Conservation (phyloP, 768 basidiomycete species). For the Termitomyces sp. region DNA sequence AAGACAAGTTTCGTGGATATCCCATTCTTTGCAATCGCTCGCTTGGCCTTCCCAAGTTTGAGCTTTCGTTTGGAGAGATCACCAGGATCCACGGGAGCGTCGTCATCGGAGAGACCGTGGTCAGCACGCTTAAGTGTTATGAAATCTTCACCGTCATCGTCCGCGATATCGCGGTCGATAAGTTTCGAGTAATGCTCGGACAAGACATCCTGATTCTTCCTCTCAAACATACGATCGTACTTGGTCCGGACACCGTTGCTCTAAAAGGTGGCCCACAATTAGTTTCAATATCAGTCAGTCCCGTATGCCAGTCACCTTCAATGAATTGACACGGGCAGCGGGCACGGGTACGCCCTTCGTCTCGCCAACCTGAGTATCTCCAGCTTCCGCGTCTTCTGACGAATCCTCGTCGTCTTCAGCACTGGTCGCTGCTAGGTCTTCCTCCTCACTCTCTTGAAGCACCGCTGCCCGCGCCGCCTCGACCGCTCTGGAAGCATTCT, state of each 20-base stretch:
- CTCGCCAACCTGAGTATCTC: slow-evolving; percentile 22
- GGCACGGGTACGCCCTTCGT: slow-evolving; percentile 19
- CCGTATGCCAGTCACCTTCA: slow-evolving; percentile 37
- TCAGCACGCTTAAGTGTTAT: slow-evolving; percentile 91
- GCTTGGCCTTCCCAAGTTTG: slow-evolving; percentile 72
- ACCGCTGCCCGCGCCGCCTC: slow-evolving; percentile 29
- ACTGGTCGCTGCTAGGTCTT: slow-evolving; percentile 5
- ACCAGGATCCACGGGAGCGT: slow-evolving; percentile 27
- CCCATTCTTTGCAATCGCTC: slow-evolving; percentile 64
- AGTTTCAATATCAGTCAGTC: background rate
- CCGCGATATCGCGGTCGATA: slow-evolving; percentile 60
- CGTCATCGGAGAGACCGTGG: slow-evolving; percentile 60
- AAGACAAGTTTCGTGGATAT: slow-evolving; percentile 78
- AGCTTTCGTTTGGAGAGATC: slow-evolving; percentile 87
- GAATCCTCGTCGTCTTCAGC: slow-evolving; percentile 11
- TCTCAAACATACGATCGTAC: slow-evolving; percentile 97
- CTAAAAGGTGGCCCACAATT: slow-evolving; percentile 11
- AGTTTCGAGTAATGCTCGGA: slow-evolving; percentile 90
- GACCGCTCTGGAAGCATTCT: slow-evolving; percentile 62
- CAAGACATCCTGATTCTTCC: slow-evolving; percentile 91
- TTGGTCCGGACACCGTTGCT: slow-evolving; percentile 71
- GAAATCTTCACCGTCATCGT: slow-evolving; percentile 71
- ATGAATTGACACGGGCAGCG: slow-evolving; percentile 22
- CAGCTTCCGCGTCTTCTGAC: slow-evolving; percentile 21
- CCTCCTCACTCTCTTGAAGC: slow-evolving; percentile 18